These are phyloP conservation scores for Saccharomyces hybrid DNA, from an alignment of 1,139 yeast genomes.

Conservation along the genomic window DNA sequence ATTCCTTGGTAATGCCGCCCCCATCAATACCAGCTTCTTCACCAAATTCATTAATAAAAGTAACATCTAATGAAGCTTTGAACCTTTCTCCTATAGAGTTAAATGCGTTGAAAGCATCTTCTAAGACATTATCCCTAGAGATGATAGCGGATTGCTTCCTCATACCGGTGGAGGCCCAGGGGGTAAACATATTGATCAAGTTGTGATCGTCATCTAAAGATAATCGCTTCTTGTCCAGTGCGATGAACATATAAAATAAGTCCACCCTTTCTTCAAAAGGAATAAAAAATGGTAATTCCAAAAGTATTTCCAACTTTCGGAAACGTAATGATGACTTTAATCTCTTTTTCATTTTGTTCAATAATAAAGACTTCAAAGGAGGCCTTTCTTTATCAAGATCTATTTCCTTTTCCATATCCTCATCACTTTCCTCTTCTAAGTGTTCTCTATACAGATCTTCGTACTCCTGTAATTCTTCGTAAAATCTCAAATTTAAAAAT, in stretches of 20 bases:
- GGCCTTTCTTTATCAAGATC: neutral
- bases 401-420: constrained; percentile 15
- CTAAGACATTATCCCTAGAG: constrained; percentile 59
- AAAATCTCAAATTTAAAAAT: constrained; percentile 19
- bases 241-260: constrained; percentile 60
- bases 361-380: constrained; percentile 7
- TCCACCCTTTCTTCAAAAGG: constrained; percentile 68
- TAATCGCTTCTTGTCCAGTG: constrained; percentile 39
- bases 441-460: constrained; percentile 22
- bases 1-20: constrained; percentile 92
- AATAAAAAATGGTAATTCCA: constrained; percentile 69
- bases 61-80: constrained; percentile 54
- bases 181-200: constrained; percentile 15
- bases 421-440: constrained; percentile 19
- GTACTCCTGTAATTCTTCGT: constrained; percentile 21
- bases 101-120: constrained; percentile 65
- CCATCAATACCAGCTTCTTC: constrained; percentile 87
- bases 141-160: constrained; percentile 43
- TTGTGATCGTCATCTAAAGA: constrained; percentile 20
- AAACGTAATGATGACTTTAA: constrained; percentile 17
- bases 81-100: constrained; percentile 43
- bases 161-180: constrained; percentile 10
- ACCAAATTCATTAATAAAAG: constrained; percentile 66
- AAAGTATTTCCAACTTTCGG: constrained; percentile 43
- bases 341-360: constrained; percentile 7